A percentile compares a stretch with the other conserved stretches of the same genome.
Conservation (phyloP, 306 rosid genomes). For the Prunus campanulata region DNA sequence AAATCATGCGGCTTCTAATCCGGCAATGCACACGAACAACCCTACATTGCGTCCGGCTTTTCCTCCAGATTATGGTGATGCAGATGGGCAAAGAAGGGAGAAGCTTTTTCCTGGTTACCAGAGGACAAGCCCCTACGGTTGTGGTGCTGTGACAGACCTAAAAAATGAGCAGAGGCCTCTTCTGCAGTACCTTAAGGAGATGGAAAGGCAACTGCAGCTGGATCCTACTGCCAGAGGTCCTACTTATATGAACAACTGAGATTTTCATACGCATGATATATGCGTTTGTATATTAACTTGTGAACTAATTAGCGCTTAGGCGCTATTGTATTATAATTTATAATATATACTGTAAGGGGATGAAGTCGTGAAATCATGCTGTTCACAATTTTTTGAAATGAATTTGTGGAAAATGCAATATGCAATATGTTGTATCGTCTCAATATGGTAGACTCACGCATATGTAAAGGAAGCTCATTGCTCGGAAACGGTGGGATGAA, state of each 20-base stretch:
- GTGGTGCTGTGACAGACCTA: constrained; percentile 58
- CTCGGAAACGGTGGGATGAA: constrained; percentile 70
- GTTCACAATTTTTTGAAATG: too few species aligned
- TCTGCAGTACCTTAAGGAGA: constrained; percentile 68
- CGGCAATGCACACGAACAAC: constrained; percentile 38
- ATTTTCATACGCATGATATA: neutral
- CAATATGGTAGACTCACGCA: constrained; percentile 46
- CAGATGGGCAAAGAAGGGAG: constrained; percentile 42
- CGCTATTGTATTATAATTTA: too few species aligned
- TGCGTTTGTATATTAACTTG: too few species aligned
- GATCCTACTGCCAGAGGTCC: constrained; percentile 60
- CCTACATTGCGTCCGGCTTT: constrained; percentile 50
- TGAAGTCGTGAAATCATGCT: too few species aligned
- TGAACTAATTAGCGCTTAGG: too few species aligned
- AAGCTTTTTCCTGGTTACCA: constrained; percentile 50
- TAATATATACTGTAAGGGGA: too few species aligned
- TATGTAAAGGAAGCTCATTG: constrained; percentile 58
- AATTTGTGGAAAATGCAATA: too few species aligned
- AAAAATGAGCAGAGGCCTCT: constrained; percentile 69
- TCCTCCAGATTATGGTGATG: constrained; percentile 31
- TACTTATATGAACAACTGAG: constrained; percentile 61
- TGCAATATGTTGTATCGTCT: constrained; percentile 48
- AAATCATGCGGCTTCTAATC: constrained; percentile 40
- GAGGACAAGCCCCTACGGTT: constrained; percentile 54
- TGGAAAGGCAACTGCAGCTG: constrained; percentile 64